Evolutionary conservation across 2,329 filamentous ascomycete species (phyloP).

Genomic region (Fusarium keratoplasticum): DNA sequence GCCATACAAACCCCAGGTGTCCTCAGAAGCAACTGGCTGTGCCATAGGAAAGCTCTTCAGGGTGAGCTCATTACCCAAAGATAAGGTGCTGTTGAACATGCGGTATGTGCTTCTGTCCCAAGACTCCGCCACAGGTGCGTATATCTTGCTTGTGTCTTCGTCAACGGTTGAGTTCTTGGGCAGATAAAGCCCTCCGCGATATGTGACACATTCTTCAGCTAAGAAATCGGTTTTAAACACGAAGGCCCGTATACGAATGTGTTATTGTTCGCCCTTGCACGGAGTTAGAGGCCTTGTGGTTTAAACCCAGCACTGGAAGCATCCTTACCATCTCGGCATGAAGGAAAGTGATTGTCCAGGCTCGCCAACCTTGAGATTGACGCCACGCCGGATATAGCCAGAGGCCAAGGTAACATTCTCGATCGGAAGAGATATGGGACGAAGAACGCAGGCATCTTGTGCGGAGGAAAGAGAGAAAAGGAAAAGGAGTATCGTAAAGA

Average conservation of each 20-base stretch:
- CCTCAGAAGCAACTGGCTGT: background rate
- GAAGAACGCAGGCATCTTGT: background rate
- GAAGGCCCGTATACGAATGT: constrained; percentile 22
- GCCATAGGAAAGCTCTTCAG: constrained; percentile 17
- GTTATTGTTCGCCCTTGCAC: constrained; percentile 17
- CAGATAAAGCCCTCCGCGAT: constrained; percentile 19
- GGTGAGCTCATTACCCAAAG: background rate
- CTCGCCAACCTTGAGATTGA: constrained; percentile 10
- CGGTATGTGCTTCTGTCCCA: constrained; percentile 9
- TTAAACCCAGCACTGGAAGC: no score
- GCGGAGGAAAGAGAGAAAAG: background rate
- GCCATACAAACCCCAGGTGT: constrained; percentile 2
- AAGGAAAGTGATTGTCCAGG: constrained; percentile 18
- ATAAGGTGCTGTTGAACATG: constrained; percentile 22
- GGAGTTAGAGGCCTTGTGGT: background rate
- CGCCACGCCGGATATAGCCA: constrained; percentile 6
- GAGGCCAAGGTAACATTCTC: constrained; percentile 9
- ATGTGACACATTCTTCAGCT: constrained; percentile 5
- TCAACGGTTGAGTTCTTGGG: background rate
- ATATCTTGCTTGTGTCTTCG: background rate
- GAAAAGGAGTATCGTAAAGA: background rate
- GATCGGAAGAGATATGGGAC: background rate
- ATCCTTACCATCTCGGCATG: constrained; percentile 11
- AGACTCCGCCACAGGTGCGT: background rate
- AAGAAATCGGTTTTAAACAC: background rate